A percentile compares a stretch with the other conserved stretches of the same genome.
Evolutionary conservation across 805 yeast species (phyloP).

Genomic region (Wickerhamiella nectarea): DNA sequence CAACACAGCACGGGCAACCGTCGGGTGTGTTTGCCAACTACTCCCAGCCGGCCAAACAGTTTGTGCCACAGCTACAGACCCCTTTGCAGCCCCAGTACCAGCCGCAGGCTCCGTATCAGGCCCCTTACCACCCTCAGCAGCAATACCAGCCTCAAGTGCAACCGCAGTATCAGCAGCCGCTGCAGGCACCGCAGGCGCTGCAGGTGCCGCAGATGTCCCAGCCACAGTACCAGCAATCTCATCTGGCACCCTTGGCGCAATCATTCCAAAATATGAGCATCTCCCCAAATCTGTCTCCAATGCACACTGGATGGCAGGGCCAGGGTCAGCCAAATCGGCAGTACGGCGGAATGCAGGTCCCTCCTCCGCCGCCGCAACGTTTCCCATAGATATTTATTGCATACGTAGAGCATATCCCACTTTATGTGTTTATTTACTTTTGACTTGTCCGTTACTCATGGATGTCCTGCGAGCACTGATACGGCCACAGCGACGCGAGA

Average conservation of each 20-base stretch:
- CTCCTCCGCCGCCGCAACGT: conserved; percentile 8
- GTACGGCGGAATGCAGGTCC: conserved; percentile 10
- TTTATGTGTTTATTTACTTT: not conserved
- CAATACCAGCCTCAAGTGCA: conserved; percentile 11
- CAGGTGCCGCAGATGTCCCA: not conserved
- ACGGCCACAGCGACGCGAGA: conserved; percentile 24
- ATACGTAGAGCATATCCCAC: not conserved
- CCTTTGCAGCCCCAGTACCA: not conserved
- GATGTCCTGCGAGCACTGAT: conserved; percentile 25
- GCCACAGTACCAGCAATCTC: not conserved
- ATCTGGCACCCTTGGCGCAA: not conserved
- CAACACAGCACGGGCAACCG: not conserved
- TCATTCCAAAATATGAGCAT: not conserved
- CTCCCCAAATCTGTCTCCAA: not conserved
- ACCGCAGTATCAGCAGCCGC: conserved; percentile 8
- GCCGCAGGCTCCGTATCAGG: not conserved
- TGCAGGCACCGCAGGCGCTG: not conserved
- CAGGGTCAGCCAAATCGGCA: not conserved
- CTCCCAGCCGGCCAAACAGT: not conserved
- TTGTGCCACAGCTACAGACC: too few relatives aligned
- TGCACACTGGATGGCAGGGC: not conserved
- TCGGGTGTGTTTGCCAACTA: too few relatives aligned
- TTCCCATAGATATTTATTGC: not conserved
- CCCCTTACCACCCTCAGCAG: not conserved
- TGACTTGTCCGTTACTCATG: conserved; percentile 12